phyloP scores from a whole-genome alignment of 108 stramenopile species.

The Ochromonas danica region DNA sequence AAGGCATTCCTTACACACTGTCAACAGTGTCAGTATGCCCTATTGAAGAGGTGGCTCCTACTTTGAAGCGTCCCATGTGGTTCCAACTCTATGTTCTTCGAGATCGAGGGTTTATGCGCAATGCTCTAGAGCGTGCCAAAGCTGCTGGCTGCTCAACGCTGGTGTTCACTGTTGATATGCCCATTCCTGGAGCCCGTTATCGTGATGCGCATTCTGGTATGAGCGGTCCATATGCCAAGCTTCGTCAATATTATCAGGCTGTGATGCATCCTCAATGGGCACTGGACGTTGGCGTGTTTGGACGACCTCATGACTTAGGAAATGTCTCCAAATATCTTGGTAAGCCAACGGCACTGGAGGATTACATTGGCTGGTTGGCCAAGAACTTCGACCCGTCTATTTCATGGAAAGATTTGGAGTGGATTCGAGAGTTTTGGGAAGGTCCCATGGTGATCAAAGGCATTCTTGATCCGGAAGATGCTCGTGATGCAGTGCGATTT shows the following conservation, averaged over 20 bases:
- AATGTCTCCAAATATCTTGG: background rate
- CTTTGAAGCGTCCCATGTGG: constrained; percentile 44
- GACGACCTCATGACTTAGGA: background rate
- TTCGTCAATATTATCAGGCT: background rate
- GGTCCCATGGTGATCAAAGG: constrained; percentile 90
- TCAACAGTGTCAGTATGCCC: constrained; percentile 48
- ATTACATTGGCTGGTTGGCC: constrained; percentile 92
- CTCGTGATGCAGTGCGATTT: constrained; percentile 73
- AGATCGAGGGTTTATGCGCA: constrained; percentile 86
- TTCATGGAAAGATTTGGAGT: constrained; percentile 90
- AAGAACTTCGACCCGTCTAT: constrained; percentile 87
- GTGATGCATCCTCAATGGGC: background rate
- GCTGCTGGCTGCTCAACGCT: constrained; percentile 88
- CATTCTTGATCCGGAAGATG: constrained; percentile 91
- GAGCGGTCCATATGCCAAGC: constrained; percentile 50
- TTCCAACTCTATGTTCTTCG: constrained; percentile 93
- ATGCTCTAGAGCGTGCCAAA: constrained; percentile 84
- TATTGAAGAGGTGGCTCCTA: constrained; percentile 52
- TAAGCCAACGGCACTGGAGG: constrained; percentile 34
- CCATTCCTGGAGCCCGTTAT: constrained; percentile 92
- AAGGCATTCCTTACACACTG: too few relatives aligned
- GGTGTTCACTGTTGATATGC: constrained; percentile 92
- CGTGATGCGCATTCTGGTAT: constrained; percentile 81
- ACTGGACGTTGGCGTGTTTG: too few relatives aligned
- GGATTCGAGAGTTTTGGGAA: constrained; percentile 88